phyloP scores from a whole-genome alignment of 1,139 yeast genomes.

The Torulaspora globosa region DNA sequence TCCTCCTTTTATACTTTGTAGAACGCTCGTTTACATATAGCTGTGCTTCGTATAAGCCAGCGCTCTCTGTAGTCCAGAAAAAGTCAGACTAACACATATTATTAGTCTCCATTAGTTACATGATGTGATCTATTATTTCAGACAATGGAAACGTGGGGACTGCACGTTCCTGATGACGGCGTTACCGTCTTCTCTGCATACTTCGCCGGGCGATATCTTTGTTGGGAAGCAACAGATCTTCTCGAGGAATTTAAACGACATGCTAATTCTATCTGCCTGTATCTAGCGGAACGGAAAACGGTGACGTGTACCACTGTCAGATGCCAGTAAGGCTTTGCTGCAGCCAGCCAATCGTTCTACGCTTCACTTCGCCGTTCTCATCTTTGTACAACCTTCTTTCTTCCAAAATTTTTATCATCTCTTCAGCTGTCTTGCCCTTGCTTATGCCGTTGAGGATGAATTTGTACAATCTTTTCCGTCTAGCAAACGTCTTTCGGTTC shows the following conservation, averaged over 20 bases:
- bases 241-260: too few species aligned
- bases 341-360: slow-evolving; percentile 38
- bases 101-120: too few species aligned
- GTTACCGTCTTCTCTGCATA: background rate
- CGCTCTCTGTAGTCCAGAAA: too few species aligned
- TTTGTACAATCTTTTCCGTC: slow-evolving; percentile 39
- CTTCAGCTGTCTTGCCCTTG: slow-evolving; percentile 36
- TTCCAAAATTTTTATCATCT: slow-evolving; percentile 36
- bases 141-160: too few species aligned
- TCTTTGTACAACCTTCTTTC: slow-evolving; percentile 32
- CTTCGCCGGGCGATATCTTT: background rate
- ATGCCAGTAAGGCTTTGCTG: slow-evolving; percentile 37
- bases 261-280: background rate
- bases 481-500: slow-evolving; percentile 36
- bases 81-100: too few species aligned
- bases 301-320: slow-evolving; percentile 10
- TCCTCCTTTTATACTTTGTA: too few species aligned
- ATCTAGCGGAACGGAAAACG: background rate
- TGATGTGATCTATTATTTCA: too few species aligned
- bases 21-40: too few species aligned
- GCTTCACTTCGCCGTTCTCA: slow-evolving; percentile 35
- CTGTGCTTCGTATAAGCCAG: too few species aligned
- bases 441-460: slow-evolving; percentile 37
- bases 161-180: background rate
- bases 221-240: background rate